These are phyloP conservation scores for Suillus paluster DNA, from an alignment of 768 basidiomycete genomes.

Conservation along the genomic window DNA sequence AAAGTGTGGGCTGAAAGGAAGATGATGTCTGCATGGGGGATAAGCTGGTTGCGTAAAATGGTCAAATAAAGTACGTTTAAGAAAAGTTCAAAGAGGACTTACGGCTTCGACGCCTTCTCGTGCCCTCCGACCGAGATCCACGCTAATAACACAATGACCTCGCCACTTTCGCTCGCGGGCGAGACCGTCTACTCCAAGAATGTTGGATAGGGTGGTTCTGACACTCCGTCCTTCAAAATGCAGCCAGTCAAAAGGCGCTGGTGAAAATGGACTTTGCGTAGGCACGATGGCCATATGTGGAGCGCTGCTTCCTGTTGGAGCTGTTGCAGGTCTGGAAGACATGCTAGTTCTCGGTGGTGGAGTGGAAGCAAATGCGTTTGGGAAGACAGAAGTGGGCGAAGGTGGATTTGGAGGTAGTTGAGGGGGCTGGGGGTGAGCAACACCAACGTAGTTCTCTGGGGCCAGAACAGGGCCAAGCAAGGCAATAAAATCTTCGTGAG, in stretches of 20 bases:
- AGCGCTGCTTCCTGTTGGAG: conserved; percentile 16
- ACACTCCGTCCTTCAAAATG: conserved; percentile 84
- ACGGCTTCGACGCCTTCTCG: conserved; percentile 83
- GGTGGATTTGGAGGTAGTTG: conserved; percentile 23
- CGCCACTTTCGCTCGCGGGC: conserved; percentile 86
- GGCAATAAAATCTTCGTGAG: conserved; percentile 85
- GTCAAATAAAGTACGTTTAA: background rate
- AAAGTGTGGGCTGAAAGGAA: conserved; percentile 53
- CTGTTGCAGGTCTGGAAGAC: conserved; percentile 36
- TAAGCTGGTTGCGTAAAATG: conserved; percentile 51
- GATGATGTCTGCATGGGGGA: conserved; percentile 83
- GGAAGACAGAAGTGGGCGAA: conserved; percentile 36
- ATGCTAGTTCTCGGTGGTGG: conserved; percentile 39
- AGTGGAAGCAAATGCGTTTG: conserved; percentile 24
- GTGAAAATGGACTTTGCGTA: conserved; percentile 54
- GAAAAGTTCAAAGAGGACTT: conserved; percentile 31
- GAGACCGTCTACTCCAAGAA: conserved; percentile 79
- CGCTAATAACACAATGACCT: conserved; percentile 77
- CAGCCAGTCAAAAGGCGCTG: conserved; percentile 85
- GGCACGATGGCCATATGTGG: conserved; percentile 24
- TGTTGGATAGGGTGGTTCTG: conserved; percentile 79
- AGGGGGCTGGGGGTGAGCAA: conserved; percentile 19
- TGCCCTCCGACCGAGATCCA: conserved; percentile 75
- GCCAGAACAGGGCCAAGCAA: conserved; percentile 80
- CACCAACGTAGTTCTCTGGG: conserved; percentile 72